These are phyloP conservation scores for Debaryomycetaceae sp. DNA, from an alignment of 1,139 yeast genomes.

Conservation along the genomic window DNA sequence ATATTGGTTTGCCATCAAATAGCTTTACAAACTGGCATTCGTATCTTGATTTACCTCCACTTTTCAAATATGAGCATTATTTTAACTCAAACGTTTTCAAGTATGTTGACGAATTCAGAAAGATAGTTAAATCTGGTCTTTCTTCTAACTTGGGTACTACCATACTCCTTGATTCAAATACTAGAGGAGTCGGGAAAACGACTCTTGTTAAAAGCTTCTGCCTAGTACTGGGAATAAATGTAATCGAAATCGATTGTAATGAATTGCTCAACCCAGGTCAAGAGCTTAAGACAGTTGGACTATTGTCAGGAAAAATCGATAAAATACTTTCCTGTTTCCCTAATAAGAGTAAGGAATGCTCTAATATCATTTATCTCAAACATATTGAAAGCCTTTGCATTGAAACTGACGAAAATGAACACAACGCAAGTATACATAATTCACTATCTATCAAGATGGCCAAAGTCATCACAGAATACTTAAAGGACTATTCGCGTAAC, in stretches of 20 bases:
- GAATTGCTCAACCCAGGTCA: conserved; percentile 63
- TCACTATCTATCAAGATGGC: conserved; percentile 59
- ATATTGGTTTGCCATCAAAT: conserved; percentile 35
- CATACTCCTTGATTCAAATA: conserved; percentile 62
- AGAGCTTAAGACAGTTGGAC: conserved; percentile 77
- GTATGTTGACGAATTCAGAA: conserved; percentile 51
- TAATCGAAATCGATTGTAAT: conserved; percentile 69
- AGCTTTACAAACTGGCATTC: conserved; percentile 43
- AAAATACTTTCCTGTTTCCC: conserved; percentile 30
- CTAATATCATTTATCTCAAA: conserved; percentile 53
- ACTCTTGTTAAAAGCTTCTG: conserved; percentile 57
- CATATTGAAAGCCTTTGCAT: conserved; percentile 77
- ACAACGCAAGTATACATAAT: conserved; percentile 52
- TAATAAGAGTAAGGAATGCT: conserved; percentile 17
- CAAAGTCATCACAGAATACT: conserved; percentile 57
- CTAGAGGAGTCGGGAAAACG: conserved; percentile 78
- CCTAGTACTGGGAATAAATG: conserved; percentile 60
- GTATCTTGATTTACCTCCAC: conserved; percentile 43
- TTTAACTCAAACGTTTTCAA: conserved; percentile 28
- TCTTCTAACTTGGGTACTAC: conserved; percentile 51
- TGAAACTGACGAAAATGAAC: conserved; percentile 61
- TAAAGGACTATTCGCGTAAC: conserved; percentile 27
- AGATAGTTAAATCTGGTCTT: conserved; percentile 47
- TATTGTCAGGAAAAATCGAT: conserved; percentile 73
- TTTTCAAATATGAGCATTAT: conserved; percentile 29